phyloP scores from a whole-genome alignment of 1,284 basidiomycete species.

The Mycosarcoma mackinlayi region DNA sequence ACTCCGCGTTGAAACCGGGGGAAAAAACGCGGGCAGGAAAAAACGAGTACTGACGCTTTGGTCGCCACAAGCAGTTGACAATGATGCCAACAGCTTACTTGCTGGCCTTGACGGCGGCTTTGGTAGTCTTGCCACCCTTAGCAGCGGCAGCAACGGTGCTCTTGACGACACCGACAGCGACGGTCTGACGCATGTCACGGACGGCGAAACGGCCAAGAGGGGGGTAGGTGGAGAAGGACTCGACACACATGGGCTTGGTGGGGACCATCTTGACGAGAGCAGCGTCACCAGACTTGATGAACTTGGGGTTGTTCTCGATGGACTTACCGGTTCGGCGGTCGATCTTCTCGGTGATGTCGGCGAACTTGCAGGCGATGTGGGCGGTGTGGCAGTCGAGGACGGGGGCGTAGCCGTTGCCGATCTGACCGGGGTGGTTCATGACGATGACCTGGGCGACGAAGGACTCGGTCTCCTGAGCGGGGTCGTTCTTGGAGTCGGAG shows the following conservation, averaged over 20 bases:
- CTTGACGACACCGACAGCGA: constrained; percentile 95
- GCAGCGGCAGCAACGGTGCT: constrained; percentile 40
- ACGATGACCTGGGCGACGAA: constrained; percentile 99
- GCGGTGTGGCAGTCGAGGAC: constrained; percentile 99
- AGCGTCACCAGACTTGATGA: constrained; percentile 75
- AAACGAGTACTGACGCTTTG: background rate
- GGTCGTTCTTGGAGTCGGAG: constrained; percentile 99
- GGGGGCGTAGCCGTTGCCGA: constrained; percentile 95
- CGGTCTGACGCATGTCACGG: constrained; percentile 71
- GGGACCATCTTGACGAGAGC: constrained; percentile 98
- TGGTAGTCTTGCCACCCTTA: constrained; percentile 77
- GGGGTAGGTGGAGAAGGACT: constrained; percentile 97
- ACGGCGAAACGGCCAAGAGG: constrained; percentile 95
- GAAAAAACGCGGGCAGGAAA: constrained; percentile 32
- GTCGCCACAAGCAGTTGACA: no score
- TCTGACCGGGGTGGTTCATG: constrained; percentile 99
- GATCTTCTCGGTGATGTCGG: constrained; percentile 98
- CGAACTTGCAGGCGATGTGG: constrained; percentile 99
- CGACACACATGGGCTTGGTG: constrained; percentile 97
- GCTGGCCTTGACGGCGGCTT: constrained; percentile 84
- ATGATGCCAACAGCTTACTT: constrained; percentile 52
- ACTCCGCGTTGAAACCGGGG: constrained; percentile 37
- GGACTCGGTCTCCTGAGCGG: constrained; percentile 97
- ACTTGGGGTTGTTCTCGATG: constrained; percentile 89
- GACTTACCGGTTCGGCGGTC: constrained; percentile 93